Percentiles rank a stretch among this genome's conserved stretches.
phyloP scores from a whole-genome alignment of 108 stramenopile species.

The Fragilariopsis cylindrus region DNA sequence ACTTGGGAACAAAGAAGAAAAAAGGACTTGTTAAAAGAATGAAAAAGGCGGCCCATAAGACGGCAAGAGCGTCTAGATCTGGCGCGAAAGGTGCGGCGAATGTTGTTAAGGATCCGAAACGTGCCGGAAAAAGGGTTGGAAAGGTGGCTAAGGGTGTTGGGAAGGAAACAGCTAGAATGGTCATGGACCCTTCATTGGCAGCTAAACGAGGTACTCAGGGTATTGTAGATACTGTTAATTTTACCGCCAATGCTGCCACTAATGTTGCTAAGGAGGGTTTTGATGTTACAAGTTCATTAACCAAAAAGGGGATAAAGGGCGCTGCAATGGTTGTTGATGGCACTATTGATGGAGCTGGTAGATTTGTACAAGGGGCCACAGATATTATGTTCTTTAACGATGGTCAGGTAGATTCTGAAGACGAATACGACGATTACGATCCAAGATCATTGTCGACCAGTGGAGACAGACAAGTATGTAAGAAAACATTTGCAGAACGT shows the following conservation, averaged over 20 bases:
- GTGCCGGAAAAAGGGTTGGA: constrained; percentile 23
- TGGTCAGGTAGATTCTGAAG: not conserved
- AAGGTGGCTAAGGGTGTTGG: constrained; percentile 31
- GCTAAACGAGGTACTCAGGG: constrained; percentile 11
- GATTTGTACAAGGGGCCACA: constrained; percentile 19
- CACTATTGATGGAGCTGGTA: constrained; percentile 16
- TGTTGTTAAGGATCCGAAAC: constrained; percentile 28
- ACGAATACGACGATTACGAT: constrained; percentile 22
- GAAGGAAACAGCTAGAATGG: constrained; percentile 28
- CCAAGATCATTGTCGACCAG: constrained; percentile 14
- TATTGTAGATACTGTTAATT: constrained; percentile 7
- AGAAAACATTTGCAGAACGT: too few relatives aligned
- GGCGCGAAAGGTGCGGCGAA: constrained; percentile 28
- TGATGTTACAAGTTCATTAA: constrained; percentile 22
- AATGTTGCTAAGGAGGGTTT: constrained; percentile 28
- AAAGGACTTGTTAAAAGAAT: constrained; percentile 10
- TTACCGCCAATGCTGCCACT: constrained; percentile 24
- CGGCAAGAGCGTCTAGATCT: constrained; percentile 16
- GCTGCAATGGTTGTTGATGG: constrained; percentile 28
- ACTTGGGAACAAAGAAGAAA: constrained; percentile 6
- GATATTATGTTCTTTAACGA: constrained; percentile 19
- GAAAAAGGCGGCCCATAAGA: constrained; percentile 8
- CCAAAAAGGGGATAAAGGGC: constrained; percentile 27
- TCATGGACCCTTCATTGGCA: constrained; percentile 26
- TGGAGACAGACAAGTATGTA: not conserved